A percentile compares a stretch with the other conserved stretches of the same genome.
Evolutionary conservation across 192 early-diverging fungal genomes (phyloP).

Genomic region (Linnemannia elongata): DNA sequence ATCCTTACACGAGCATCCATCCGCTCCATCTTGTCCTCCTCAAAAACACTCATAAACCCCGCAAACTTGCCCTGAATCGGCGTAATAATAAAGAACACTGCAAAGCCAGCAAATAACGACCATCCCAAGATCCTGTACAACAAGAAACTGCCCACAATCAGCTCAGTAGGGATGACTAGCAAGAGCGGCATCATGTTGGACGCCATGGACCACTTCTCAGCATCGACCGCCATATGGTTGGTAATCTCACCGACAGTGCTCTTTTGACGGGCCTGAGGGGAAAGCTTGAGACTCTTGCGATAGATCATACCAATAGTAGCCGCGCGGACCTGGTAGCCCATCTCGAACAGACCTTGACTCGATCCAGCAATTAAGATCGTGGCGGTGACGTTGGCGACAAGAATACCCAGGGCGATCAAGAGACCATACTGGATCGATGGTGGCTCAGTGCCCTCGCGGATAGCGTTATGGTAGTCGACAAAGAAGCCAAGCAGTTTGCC

Average conservation of each 20-base stretch:
- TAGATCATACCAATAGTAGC: slow-evolving; percentile 82
- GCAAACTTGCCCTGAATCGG: slow-evolving; percentile 22
- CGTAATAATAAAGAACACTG: slow-evolving; percentile 9
- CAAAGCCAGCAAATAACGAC: slow-evolving; percentile 62
- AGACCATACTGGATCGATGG: slow-evolving; percentile 2
- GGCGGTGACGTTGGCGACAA: background rate
- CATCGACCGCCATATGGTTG: slow-evolving; percentile 78
- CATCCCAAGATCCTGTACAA: slow-evolving; percentile 56
- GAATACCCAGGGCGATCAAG: background rate
- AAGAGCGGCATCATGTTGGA: slow-evolving; percentile 1
- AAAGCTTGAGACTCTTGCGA: slow-evolving; percentile 81
- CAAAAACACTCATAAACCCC: background rate
- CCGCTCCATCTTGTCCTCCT: slow-evolving; percentile 13
- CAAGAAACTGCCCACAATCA: slow-evolving; percentile 69
- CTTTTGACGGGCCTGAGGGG: slow-evolving; percentile 59
- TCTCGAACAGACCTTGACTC: slow-evolving; percentile 54
- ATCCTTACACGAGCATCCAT: slow-evolving; percentile 26
- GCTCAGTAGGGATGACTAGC: slow-evolving; percentile 66
- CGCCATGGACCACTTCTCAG: slow-evolving; percentile 50
- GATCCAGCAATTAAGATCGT: background rate
- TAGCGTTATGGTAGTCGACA: background rate
- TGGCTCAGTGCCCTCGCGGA: background rate
- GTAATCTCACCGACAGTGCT: slow-evolving; percentile 71
- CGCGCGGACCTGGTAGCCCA: slow-evolving; percentile 72
- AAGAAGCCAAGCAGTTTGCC: background rate